Conservation (phyloP, 1,284 basidiomycete genomes). For the Thelephora terrestris region DNA sequence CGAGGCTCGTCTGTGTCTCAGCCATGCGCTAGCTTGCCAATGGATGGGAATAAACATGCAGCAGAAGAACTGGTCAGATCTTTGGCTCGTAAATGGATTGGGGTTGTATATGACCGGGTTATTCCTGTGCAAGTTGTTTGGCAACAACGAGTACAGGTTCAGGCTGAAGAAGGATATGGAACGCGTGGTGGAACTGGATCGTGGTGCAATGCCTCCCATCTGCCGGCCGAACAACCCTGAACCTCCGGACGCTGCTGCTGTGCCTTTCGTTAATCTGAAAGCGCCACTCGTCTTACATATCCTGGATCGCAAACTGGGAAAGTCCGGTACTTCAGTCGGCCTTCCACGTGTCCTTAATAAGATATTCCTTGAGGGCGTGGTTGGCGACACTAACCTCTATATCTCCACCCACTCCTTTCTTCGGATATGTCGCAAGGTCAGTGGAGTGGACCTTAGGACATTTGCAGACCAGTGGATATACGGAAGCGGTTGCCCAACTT, state of each 20-base stretch:
- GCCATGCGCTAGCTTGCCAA: slow-evolving; percentile 88
- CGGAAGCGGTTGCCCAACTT: slow-evolving; percentile 91
- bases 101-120: slow-evolving; percentile 86
- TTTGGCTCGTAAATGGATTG: slow-evolving; percentile 93
- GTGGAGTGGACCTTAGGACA: slow-evolving; percentile 78
- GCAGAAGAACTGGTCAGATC: slow-evolving; percentile 89
- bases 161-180: slow-evolving; percentile 95
- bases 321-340: slow-evolving; percentile 91
- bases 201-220: slow-evolving; percentile 85
- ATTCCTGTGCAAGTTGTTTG: slow-evolving; percentile 81
- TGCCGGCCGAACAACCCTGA: slow-evolving; percentile 83
- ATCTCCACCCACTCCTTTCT: slow-evolving; percentile 90
- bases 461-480: slow-evolving; percentile 99
- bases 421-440: slow-evolving; percentile 88
- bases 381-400: slow-evolving; percentile 79
- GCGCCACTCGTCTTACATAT: slow-evolving; percentile 93
- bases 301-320: slow-evolving; percentile 86
- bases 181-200: slow-evolving; percentile 83
- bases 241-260: slow-evolving; percentile 66
- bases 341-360: slow-evolving; percentile 93
- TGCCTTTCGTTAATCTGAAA: slow-evolving; percentile 93
- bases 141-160: slow-evolving; percentile 97
- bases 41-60: slow-evolving; percentile 98
- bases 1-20: slow-evolving; percentile 80
- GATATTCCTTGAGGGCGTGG: slow-evolving; percentile 89